phyloP scores from a whole-genome alignment of 139 green algal species.

The Coelastrella sp. region DNA sequence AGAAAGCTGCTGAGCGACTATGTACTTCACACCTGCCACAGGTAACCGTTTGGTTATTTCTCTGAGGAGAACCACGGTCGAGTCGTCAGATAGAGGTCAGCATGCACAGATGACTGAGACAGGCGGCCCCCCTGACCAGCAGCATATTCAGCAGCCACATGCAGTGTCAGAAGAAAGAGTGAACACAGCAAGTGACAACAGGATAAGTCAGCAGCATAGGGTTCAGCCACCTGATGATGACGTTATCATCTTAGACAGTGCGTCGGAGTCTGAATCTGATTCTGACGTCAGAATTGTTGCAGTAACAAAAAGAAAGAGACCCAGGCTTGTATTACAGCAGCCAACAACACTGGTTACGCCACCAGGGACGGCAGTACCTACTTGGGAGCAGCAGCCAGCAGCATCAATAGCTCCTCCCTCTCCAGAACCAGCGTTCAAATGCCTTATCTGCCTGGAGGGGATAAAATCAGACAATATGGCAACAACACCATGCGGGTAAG shows the following conservation, averaged over 20 bases:
- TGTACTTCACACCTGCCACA: too few relatives aligned
- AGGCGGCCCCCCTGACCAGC: neutral
- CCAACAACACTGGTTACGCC: neutral
- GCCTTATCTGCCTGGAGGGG: slow-evolving; percentile 37
- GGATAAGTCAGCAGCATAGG: neutral
- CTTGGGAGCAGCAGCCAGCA: neutral
- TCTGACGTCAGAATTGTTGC: slow-evolving; percentile 10
- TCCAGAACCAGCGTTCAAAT: slow-evolving; percentile 39
- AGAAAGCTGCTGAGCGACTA: too few relatives aligned
- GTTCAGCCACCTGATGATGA: neutral
- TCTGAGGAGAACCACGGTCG: neutral
- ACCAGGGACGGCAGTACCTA: neutral
- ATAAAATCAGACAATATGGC: slow-evolving; percentile 39
- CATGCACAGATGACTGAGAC: too few relatives aligned
- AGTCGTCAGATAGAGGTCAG: neutral
- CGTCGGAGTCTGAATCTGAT: neutral
- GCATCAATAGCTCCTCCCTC: neutral
- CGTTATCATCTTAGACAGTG: slow-evolving; percentile 28
- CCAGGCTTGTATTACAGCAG: neutral
- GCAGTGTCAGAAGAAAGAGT: neutral
- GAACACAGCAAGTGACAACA: neutral
- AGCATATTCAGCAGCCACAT: neutral
- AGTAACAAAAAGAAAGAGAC: neutral
- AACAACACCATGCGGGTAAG: slow-evolving; percentile 43
- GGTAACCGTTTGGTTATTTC: neutral